Base-by-base conservation (phyloP, 2,329 filamentous ascomycete genomes). In the Clonostachys sp. region DNA sequence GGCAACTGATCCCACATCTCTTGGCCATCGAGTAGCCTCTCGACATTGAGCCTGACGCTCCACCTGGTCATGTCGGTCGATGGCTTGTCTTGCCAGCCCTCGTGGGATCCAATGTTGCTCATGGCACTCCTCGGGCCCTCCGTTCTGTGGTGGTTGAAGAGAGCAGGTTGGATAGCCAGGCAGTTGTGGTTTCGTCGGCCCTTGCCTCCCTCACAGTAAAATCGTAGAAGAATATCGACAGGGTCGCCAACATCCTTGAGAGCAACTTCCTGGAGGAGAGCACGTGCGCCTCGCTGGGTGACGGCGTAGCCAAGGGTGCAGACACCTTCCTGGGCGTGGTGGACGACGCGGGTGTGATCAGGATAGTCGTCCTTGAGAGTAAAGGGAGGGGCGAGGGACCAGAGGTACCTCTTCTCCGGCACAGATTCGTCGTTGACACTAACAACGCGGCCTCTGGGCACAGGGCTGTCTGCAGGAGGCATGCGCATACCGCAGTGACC, bases 241-340 rank as follows among this genome's bases (percentile, higher is more conserved):
- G 67, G 59, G 14, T 58, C 58, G 13, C 61, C 66, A 36, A 72
- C 53, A 12, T 62, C 61, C 53, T 68, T 66, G 16, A 77, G 50
- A 0, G 67, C 72, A 20, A 76, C 61, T 62, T 71, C 12, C 78
- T 84, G 12, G 80, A 84, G 59, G 66, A 64, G n/a, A 77, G 82
- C 53, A 61, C 73, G 2, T 74, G 72, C 50, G 57, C 68, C 5
- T 70, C 76, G 5, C 67, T 83, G 7, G 58, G 61, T 14, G 77
- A 82, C 51, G 83, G 80, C 55, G 67, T 74, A 10, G 71, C 71
- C 35, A 80, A 79, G 0, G 78, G 67, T 69, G 50, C 69, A 74
- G 14, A 66, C 58, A 9, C 66, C 63, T 3, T 65, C 64, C 41
- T 66, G 63, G 2, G 59, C 63, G 44, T 71, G 63, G 51, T 75